These are phyloP conservation scores for Cucurbitaria berberidis DNA, from an alignment of 2,329 filamentous ascomycete species.

Conservation along the genomic window DNA sequence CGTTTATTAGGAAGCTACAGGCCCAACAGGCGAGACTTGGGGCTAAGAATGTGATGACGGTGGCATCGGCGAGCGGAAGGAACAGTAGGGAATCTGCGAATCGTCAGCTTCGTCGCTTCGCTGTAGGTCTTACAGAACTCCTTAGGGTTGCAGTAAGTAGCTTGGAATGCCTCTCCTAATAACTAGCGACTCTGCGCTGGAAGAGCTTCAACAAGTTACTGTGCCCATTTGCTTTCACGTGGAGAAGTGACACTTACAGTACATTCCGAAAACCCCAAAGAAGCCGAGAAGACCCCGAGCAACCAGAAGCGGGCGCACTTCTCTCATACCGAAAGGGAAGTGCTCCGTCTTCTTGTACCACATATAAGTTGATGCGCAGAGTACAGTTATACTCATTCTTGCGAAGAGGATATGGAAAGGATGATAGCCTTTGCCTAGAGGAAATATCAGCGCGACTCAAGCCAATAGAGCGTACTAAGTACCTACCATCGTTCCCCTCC, in stretches of 20 bases:
- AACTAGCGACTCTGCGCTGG: background rate
- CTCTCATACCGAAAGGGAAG: slow-evolving; percentile 71
- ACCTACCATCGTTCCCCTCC: slow-evolving; percentile 63
- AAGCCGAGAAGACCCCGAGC: slow-evolving; percentile 73
- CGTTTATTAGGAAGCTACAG: slow-evolving; percentile 75
- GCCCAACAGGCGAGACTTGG: slow-evolving; percentile 80
- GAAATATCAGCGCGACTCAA: background rate
- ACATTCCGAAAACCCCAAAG: slow-evolving; percentile 81
- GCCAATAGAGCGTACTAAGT: background rate
- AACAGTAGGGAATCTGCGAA: slow-evolving; percentile 69
- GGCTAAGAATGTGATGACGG: slow-evolving; percentile 85
- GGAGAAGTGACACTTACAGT: slow-evolving; percentile 57
- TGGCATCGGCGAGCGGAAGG: slow-evolving; percentile 83
- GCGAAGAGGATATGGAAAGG: slow-evolving; percentile 80
- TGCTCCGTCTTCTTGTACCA: slow-evolving; percentile 70
- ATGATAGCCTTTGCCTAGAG: slow-evolving; percentile 68
- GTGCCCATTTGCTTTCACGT: slow-evolving; percentile 20
- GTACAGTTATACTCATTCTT: slow-evolving; percentile 75
- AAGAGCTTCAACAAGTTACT: slow-evolving; percentile 9
- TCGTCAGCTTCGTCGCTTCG: slow-evolving; percentile 28
- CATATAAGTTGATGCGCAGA: slow-evolving; percentile 75
- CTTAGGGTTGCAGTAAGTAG: slow-evolving; percentile 1
- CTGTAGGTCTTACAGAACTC: background rate
- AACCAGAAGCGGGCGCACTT: slow-evolving; percentile 71
- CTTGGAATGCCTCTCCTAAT: background rate